Base-by-base conservation (phyloP, 2,329 filamentous ascomycete species). In the Plectosphaerella sp. region DNA sequence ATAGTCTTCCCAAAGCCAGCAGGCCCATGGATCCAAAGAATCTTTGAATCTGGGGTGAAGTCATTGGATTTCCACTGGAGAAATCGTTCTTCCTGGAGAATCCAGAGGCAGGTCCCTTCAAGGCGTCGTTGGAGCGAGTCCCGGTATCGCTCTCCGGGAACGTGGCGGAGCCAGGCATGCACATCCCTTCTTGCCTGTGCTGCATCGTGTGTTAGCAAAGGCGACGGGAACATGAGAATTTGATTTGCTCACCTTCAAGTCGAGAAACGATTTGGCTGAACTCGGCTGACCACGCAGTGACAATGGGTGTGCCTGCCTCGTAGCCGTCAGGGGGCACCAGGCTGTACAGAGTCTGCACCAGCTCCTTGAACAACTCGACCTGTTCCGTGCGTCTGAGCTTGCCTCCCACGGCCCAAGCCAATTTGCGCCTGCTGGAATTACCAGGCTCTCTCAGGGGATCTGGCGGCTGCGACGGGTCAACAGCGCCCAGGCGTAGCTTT, bases 1-100 rank as follows among this genome's bases (percentile, higher is more conserved):
- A 69, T 42, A 0, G 67, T 71, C 52, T 71, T 71, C 2, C 67
- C 67, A 15, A 64, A 68, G 0, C 67, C 63, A 24, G 62, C 52
- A 22, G 58, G 59, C 2, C 65, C 65, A 37, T 64, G 55, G 14
- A 70, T 59, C 68, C 68, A 71, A 1, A 71, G 52, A 2, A 67
- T 0, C 10, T 58, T 61, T 7, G 41, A 12, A 2, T 24, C 33
- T 2, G 39, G 15, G 14, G 46, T 22, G 16, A 45, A 49, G 5
- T 50, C 46, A 12, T 45, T n/a, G 0, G 58, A 59, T 5, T 52
- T 14, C 64, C 64, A 66, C 8, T 55, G 10, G 2, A 43, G 48
- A 18, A 61, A 59, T 4, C 20, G 37, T 12, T 24, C 24, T 15
- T 48, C 51, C 1, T 55, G 11, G 5, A 66, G 43, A 4, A 66